phyloP scores from a whole-genome alignment of 345 rosid genomes.

The Luvunga scandens region DNA sequence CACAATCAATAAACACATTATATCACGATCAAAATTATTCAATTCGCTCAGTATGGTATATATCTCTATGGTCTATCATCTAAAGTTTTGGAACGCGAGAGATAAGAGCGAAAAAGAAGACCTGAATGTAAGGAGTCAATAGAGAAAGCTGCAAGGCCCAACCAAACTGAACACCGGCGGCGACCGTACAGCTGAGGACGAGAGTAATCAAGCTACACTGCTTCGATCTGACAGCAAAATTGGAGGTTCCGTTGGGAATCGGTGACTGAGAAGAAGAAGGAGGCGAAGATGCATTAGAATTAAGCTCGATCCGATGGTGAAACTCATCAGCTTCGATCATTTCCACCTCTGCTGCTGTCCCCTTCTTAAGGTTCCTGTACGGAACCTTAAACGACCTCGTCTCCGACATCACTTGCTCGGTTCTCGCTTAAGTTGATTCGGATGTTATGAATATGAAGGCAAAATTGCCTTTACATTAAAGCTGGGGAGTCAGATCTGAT shows the following conservation, averaged over 20 bases:
- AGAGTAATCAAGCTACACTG: slow-evolving; percentile 53
- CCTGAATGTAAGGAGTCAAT: slow-evolving; percentile 95
- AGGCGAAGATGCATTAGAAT: slow-evolving; percentile 29
- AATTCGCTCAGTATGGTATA: no score
- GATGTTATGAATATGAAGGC: neutral
- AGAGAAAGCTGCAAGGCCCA: slow-evolving; percentile 98
- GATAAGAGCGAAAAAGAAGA: neutral
- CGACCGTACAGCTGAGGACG: slow-evolving; percentile 82
- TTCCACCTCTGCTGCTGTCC: slow-evolving; percentile 64
- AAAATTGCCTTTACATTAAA: slow-evolving; percentile 11
- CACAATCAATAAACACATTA: no score
- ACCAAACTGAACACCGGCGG: slow-evolving; percentile 97
- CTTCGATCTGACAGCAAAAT: slow-evolving; percentile 29
- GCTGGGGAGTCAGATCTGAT: slow-evolving; percentile 1
- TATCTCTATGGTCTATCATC: neutral
- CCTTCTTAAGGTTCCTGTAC: slow-evolving; percentile 75
- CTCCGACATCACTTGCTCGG: slow-evolving; percentile 42
- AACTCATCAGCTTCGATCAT: slow-evolving; percentile 43
- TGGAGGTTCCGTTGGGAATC: slow-evolving; percentile 22
- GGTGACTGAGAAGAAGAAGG: slow-evolving; percentile 23
- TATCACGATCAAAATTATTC: no score
- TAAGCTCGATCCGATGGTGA: slow-evolving; percentile 32
- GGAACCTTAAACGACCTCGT: slow-evolving; percentile 45
- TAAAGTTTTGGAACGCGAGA: neutral
- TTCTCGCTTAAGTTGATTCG: neutral